Conservation (phyloP, 495 filamentous ascomycete genomes). For the Rostrohypoxylon terebratum region DNA sequence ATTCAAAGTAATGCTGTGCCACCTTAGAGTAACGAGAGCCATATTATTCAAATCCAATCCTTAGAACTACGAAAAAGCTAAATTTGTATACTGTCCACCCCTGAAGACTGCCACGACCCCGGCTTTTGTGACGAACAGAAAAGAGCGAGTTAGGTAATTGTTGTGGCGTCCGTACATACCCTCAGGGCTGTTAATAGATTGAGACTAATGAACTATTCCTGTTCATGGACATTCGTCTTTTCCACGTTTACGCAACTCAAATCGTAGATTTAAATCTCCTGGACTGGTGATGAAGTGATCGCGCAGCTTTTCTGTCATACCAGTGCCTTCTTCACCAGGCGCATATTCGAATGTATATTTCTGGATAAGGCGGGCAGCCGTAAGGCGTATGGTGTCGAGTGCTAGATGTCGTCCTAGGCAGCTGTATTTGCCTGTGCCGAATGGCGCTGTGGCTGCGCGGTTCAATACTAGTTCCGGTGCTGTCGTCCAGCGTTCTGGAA, state of each 20-base stretch:
- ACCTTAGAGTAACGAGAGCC: too few relatives aligned
- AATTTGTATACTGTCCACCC: too few relatives aligned
- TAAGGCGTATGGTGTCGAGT: not conserved
- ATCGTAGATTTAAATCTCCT: not conserved
- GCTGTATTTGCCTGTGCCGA: not conserved
- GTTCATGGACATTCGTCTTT: too few relatives aligned
- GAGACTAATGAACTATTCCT: too few relatives aligned
- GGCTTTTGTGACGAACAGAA: too few relatives aligned
- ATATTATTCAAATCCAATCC: too few relatives aligned
- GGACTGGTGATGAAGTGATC: not conserved
- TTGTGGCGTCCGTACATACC: too few relatives aligned
- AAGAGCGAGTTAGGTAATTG: too few relatives aligned
- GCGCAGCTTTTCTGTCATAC: not conserved
- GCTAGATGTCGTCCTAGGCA: not conserved
- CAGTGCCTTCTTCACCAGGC: not conserved
- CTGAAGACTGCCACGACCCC: too few relatives aligned
- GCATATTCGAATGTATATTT: not conserved
- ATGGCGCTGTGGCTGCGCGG: not conserved
- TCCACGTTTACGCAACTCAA: not conserved
- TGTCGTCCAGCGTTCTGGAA: constrained; percentile 2
- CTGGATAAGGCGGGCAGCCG: not conserved
- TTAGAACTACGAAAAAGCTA: too few relatives aligned
- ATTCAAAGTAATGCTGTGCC: too few relatives aligned
- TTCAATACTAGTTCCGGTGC: not conserved
- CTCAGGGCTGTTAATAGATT: too few relatives aligned